These are phyloP conservation scores for Amyloporia xantha DNA, from an alignment of 768 basidiomycete species.

Conservation along the genomic window DNA sequence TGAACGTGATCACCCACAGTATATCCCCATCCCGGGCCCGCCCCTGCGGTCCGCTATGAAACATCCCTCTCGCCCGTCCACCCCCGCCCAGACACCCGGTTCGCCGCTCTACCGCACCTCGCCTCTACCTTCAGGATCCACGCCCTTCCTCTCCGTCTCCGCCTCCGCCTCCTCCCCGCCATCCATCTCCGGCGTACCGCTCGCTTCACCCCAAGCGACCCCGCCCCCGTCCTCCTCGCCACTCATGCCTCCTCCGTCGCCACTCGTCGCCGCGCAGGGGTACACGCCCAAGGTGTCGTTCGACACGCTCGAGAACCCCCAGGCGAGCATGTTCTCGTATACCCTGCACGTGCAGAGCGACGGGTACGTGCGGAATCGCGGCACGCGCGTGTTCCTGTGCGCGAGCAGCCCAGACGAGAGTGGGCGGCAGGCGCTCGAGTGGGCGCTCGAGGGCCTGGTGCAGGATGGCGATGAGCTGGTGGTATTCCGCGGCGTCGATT, in stretches of 20 bases:
- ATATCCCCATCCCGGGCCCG: constrained; percentile 19
- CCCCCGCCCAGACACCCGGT: constrained; percentile 12
- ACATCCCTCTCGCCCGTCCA: constrained; percentile 26
- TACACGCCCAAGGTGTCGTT: constrained; percentile 72
- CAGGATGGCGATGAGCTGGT: constrained; percentile 92
- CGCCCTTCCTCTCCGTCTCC: constrained; percentile 9
- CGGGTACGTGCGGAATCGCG: constrained; percentile 66
- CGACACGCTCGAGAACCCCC: constrained; percentile 71
- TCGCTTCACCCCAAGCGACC: constrained; percentile 5
- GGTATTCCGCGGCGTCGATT: constrained; percentile 84
- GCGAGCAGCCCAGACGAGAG: constrained; percentile 87
- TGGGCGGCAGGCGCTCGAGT: constrained; percentile 83
- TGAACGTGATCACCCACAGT: constrained; percentile 14
- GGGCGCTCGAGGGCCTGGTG: constrained; percentile 80
- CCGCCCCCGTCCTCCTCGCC: constrained; percentile 3
- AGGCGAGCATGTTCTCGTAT: constrained; percentile 80
- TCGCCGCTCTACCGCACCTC: constrained; percentile 13
- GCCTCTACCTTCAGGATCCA: constrained; percentile 8
- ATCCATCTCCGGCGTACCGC: background rate
- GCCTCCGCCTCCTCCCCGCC: constrained; percentile 3
- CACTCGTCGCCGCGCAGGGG: constrained; percentile 39
- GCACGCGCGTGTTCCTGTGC: constrained; percentile 85
- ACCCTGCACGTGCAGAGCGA: constrained; percentile 81
- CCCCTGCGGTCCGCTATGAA: constrained; percentile 53
- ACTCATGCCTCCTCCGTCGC: constrained; percentile 39